Base-by-base conservation (phyloP, 805 yeast genomes). In the Metschnikowia koreensis region DNA sequence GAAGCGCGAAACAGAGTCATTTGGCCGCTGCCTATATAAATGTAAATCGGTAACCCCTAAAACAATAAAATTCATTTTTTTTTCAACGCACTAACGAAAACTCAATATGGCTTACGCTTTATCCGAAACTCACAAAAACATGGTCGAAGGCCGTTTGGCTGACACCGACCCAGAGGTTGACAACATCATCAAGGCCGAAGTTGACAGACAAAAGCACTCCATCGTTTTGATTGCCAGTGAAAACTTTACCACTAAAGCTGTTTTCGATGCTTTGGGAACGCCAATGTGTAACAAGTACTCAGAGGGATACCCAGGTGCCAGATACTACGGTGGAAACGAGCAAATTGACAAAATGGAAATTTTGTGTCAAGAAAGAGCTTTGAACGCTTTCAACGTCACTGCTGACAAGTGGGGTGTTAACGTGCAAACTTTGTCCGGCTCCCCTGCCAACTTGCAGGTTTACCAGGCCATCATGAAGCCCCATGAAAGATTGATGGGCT, bases 271-370 rank as follows among this genome's bases (percentile, higher is more conserved):
- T 34, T 84, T 93, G 65, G 99, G 99, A 61, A 87, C 98, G 47
- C 97, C 96, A 70, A 90, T 94, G 97, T 89, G 89, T 71, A 94
- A 94, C 84, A 94, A 94, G 80, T 94, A 94, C 78, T 91, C 97
- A 38, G 99, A 94, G 77, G 99, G 99, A 57, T 93, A 94, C 77
- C 99, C 99, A 54, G 98, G 98, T 60, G 97, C 96, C 58, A 86
- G 99, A 74, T 94, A 94, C 80, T 94, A 94, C 71, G 99, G 99
- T 73, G 98, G 98, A 70, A 94, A 94, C 73, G 96, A 94, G 80
- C 86, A 87, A 75, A 94, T 94, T 60, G 99, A 94, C 77, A 84
- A 88, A 72, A 90, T 92, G 69, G 99, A 94, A 77, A 71, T 81
- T 33, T 76, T 94, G 65, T 94, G 99, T 75, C 98, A 92, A 78